phyloP scores from a whole-genome alignment of 106 monocot genomes.

The Dendrobium officinale region DNA sequence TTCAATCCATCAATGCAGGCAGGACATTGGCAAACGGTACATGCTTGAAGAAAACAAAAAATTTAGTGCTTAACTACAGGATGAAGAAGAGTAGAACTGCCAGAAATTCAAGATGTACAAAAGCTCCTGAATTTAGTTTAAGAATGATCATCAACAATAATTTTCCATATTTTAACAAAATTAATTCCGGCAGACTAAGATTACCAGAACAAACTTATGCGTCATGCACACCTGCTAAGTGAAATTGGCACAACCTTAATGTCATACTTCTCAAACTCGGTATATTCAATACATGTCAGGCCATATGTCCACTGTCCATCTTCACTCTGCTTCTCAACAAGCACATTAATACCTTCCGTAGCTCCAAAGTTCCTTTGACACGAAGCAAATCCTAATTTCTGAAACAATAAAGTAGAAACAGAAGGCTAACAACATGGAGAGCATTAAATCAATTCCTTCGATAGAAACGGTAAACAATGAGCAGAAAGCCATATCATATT shows the following conservation, averaged over 20 bases:
- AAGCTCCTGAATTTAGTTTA: neutral
- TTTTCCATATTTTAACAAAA: neutral
- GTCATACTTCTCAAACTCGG: slow-evolving; percentile 91
- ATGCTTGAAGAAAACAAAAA: neutral
- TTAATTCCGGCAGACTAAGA: neutral
- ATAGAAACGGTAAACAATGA: neutral
- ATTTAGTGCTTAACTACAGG: neutral
- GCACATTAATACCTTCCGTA: slow-evolving; percentile 95
- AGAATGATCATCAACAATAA: neutral
- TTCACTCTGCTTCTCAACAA: slow-evolving; percentile 63
- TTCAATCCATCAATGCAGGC: neutral
- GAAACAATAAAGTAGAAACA: slow-evolving; percentile 18
- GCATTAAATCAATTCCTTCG: neutral
- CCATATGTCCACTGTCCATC: slow-evolving; percentile 82
- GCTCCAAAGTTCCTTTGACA: slow-evolving; percentile 75
- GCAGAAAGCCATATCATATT: neutral
- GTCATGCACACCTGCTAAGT: slow-evolving; percentile 40
- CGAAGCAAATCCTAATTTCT: slow-evolving; percentile 98
- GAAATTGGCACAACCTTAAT: slow-evolving; percentile 39
- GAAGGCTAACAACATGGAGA: neutral
- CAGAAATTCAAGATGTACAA: neutral
- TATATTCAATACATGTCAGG: slow-evolving; percentile 90
- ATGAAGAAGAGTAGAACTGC: neutral
- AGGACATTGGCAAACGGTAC: neutral
- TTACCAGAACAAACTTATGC: neutral